Base-by-base conservation (phyloP, 1,284 basidiomycete species). In the Cryptococcus neoformans region DNA sequence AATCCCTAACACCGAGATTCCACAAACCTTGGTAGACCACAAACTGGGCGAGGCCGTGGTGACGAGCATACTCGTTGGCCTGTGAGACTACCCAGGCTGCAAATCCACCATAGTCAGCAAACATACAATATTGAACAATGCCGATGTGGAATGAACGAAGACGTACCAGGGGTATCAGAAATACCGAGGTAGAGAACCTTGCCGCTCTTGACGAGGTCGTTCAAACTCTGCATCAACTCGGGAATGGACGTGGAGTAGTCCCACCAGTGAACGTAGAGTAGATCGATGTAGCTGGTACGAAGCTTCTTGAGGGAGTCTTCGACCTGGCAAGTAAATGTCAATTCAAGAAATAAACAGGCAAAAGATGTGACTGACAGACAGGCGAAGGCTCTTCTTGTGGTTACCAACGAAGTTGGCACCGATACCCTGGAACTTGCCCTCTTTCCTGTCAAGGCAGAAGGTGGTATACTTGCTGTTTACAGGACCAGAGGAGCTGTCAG, bases 1-100 rank as follows among this genome's bases (percentile, higher is more conserved):
- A 75, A 57, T 82, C 82, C 48, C 83, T 57, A 5, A 44, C 45
- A 2, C 46, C 53, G 49, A 84, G 74, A 62, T 78, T 82, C 81
- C 39, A 85, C 11, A 67, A 62, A 17, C 82, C 83, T 64, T 84
- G 83, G 62, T 83, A 84, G 55, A 85, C 73, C 28, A 79, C 75
- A 59, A 85, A 85, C 4, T 79, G 82, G 1, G 81, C 78, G 65
- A 81, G 76, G 4, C 79, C 80, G 44, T 80, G 71, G 35, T 75
- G 71, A 34, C 49, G 57, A 17, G 84, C 84, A 59, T 84, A 84
- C 51, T 78, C 77, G 68, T 85, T 84, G 34, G 81, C 82, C 6
- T 77, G 76, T 10, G 80, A 62, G 35, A 85, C 83, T 39, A 84
- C 67, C 82, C 82, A 85, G 0, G 84, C 82, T 0, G 82, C 78